phyloP scores from a whole-genome alignment of 2,329 filamentous ascomycete genomes.

The Diplodia sapinea region DNA sequence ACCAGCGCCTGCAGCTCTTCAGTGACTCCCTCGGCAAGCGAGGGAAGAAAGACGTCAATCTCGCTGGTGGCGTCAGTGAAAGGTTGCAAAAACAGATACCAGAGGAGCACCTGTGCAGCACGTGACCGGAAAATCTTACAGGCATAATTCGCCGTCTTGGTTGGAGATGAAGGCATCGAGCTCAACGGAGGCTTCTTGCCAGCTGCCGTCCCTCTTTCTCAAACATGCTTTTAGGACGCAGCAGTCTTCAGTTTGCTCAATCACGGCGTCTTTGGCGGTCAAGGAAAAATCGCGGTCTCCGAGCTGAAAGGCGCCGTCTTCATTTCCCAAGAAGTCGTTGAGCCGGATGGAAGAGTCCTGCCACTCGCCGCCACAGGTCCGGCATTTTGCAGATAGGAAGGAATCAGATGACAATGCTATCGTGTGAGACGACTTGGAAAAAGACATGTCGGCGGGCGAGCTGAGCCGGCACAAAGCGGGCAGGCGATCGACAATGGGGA shows the following conservation, averaged over 20 bases:
- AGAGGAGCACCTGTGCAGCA: not conserved
- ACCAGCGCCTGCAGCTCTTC: slow-evolving; percentile 7
- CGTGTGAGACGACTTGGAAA: slow-evolving; percentile 9
- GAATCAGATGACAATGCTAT: slow-evolving; percentile 9
- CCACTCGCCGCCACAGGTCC: slow-evolving; percentile 11
- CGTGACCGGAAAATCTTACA: slow-evolving; percentile 16
- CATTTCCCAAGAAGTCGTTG: slow-evolving; percentile 14
- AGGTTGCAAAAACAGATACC: not conserved
- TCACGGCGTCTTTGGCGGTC: slow-evolving; percentile 2
- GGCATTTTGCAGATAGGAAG: slow-evolving; percentile 5
- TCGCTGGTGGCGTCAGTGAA: not conserved
- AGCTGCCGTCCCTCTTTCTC: slow-evolving; percentile 7
- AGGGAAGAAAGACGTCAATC: slow-evolving; percentile 4
- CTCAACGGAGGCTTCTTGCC: slow-evolving; percentile 6
- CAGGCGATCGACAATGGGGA: not conserved
- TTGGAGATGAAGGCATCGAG: slow-evolving; percentile 21
- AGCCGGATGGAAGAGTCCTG: slow-evolving; percentile 6
- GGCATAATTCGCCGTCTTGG: slow-evolving; percentile 12
- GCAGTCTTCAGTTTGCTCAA: slow-evolving; percentile 1
- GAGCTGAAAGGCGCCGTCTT: slow-evolving; percentile 4
- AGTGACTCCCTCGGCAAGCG: not conserved
- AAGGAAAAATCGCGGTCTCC: slow-evolving; percentile 26
- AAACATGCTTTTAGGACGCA: not conserved
- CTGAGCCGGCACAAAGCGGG: not conserved
- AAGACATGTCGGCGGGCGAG: slow-evolving; percentile 1